These are phyloP conservation scores for Dalbergia oliveri DNA, from an alignment of 306 rosid species.

Conservation along the genomic window DNA sequence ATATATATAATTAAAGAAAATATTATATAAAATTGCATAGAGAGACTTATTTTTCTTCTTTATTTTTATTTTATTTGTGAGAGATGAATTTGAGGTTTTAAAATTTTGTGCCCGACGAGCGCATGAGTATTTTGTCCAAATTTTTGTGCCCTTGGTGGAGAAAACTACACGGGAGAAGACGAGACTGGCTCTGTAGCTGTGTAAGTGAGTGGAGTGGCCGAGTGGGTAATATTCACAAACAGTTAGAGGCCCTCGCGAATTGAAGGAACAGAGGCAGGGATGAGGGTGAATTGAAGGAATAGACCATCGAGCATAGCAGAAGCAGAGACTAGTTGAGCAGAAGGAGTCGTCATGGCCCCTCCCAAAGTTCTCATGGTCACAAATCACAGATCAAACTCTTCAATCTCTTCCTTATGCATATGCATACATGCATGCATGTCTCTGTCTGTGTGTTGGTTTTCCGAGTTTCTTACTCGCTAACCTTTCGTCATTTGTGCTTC, in stretches of 20 bases:
- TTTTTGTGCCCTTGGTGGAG: too few species aligned
- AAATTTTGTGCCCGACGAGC: too few species aligned
- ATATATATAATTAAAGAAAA: too few species aligned
- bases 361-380: constrained; percentile 65
- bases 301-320: background rate
- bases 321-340: constrained; percentile 13
- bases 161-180: too few species aligned
- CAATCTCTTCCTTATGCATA: background rate
- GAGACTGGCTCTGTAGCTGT: too few species aligned
- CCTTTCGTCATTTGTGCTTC: background rate
- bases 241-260: background rate
- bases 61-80: too few species aligned
- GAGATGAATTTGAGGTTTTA: too few species aligned
- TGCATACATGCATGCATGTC: too few species aligned
- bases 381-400: background rate
- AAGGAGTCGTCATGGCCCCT: constrained; percentile 53
- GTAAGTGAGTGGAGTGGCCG: background rate
- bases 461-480: background rate
- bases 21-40: too few species aligned
- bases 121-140: too few species aligned
- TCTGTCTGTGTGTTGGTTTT: background rate
- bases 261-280: too few species aligned
- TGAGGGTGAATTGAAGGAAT: background rate
- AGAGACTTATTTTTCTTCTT: too few species aligned
- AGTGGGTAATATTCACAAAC: constrained; percentile 37